phyloP scores from a whole-genome alignment of 768 basidiomycete species.

The Mycena rebaudengoi region DNA sequence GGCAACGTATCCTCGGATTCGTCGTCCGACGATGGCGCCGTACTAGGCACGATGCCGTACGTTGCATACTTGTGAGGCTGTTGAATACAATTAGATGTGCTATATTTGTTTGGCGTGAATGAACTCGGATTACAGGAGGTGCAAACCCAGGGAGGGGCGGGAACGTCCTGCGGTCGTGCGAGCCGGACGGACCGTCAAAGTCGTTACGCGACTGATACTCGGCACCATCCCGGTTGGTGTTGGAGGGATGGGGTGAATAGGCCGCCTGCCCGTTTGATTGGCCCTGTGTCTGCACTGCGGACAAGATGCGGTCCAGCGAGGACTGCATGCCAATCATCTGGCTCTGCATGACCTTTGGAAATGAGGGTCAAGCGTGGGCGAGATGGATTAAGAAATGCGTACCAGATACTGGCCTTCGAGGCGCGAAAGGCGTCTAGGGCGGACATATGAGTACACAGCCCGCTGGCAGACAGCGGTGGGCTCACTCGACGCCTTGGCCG shows the following conservation, averaged over 20 bases:
- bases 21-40: constrained; percentile 87
- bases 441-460: constrained; percentile 26
- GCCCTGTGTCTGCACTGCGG: constrained; percentile 63
- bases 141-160: constrained; percentile 93
- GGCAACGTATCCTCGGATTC: constrained; percentile 92
- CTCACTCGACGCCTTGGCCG: constrained; percentile 78
- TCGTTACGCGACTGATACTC: constrained; percentile 49
- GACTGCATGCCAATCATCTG: constrained; percentile 97
- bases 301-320: constrained; percentile 83
- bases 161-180: constrained; percentile 57
- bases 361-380: not conserved
- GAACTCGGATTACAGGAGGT: constrained; percentile 74
- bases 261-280: constrained; percentile 31
- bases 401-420: constrained; percentile 90
- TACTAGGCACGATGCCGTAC: constrained; percentile 88
- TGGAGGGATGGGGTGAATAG: constrained; percentile 36
- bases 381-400: constrained; percentile 33
- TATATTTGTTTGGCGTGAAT: too few species aligned
- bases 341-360: constrained; percentile 82
- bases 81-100: too few species aligned
- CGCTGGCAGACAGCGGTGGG: constrained; percentile 2
- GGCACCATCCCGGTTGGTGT: constrained; percentile 41
- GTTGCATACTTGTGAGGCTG: constrained; percentile 77
- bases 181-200: constrained; percentile 46
- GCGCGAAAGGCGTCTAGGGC: constrained; percentile 75